phyloP scores from a whole-genome alignment of 495 filamentous ascomycete species.

The Trichoderma erinaceum region DNA sequence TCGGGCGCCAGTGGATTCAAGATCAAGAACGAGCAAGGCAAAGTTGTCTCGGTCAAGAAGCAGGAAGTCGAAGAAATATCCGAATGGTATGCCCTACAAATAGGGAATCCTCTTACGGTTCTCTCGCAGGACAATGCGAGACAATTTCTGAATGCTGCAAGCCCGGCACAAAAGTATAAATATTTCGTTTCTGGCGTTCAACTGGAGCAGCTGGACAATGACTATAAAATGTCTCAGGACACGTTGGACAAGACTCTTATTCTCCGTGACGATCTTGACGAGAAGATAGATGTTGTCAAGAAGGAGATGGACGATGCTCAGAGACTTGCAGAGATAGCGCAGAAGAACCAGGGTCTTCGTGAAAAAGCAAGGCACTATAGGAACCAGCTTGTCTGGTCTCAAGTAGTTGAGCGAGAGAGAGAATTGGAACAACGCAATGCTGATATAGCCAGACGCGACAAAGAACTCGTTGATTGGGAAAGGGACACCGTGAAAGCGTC shows the following conservation, averaged over 20 bases:
- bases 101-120: constrained; percentile 98
- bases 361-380: constrained; percentile 44
- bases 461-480: constrained; percentile 26
- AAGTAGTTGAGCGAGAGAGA: constrained; percentile 47
- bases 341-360: constrained; percentile 52
- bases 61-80: constrained; percentile 86
- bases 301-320: constrained; percentile 35
- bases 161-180: constrained; percentile 80
- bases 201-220: constrained; percentile 82
- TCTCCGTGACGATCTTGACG: constrained; percentile 56
- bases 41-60: constrained; percentile 74
- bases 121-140: constrained; percentile 93
- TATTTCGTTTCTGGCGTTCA: constrained; percentile 96
- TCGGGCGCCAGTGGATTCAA: constrained; percentile 78
- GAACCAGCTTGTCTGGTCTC: constrained; percentile 64
- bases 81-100: constrained; percentile 86
- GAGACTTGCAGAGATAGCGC: constrained; percentile 46
- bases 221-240: constrained; percentile 70
- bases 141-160: constrained; percentile 83
- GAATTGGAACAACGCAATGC: constrained; percentile 27
- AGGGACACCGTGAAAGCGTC: constrained; percentile 25
- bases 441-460: constrained; percentile 29
- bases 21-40: constrained; percentile 66
- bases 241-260: constrained; percentile 42
- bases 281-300: constrained; percentile 36